These are phyloP conservation scores for Suillus clintonianus DNA, from an alignment of 768 basidiomycete species.

Conservation along the genomic window DNA sequence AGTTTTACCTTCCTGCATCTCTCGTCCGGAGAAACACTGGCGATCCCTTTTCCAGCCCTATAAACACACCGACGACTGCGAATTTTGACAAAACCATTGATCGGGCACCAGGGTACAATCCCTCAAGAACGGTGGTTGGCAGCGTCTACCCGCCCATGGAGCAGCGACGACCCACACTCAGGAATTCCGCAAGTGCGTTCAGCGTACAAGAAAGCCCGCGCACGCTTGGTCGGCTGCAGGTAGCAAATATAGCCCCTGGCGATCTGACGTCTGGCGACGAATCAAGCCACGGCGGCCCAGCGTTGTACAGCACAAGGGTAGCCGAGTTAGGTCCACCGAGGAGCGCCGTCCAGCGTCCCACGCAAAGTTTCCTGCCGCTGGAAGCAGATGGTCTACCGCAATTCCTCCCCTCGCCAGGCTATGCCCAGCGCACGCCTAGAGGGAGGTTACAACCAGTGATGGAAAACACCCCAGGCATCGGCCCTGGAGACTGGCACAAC, in stretches of 20 bases:
- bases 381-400: slow-evolving; percentile 31
- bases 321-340: slow-evolving; percentile 18
- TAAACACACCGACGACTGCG: slow-evolving; percentile 7
- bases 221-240: slow-evolving; percentile 47
- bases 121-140: slow-evolving; percentile 18
- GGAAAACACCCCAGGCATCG: slow-evolving; percentile 13
- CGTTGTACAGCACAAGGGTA: neutral
- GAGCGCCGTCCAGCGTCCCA: slow-evolving; percentile 16
- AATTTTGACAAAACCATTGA: slow-evolving; percentile 7
- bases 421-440: slow-evolving; percentile 7
- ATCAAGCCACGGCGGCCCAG: neutral
- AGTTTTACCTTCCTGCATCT: slow-evolving; percentile 26
- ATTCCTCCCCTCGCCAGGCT: slow-evolving; percentile 21
- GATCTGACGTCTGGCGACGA: slow-evolving; percentile 41
- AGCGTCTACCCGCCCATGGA: slow-evolving; percentile 15
- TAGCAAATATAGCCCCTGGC: slow-evolving; percentile 51
- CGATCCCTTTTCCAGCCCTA: slow-evolving; percentile 19
- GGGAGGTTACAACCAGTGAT: slow-evolving; percentile 7
- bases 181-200: slow-evolving; percentile 28
- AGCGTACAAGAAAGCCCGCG: slow-evolving; percentile 32
- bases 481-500: slow-evolving; percentile 10
- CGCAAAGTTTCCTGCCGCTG: slow-evolving; percentile 22
- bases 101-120: slow-evolving; percentile 16
- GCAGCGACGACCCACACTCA: slow-evolving; percentile 19
- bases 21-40: slow-evolving; percentile 18